A percentile compares a stretch with the other conserved stretches of the same genome.
Evolutionary conservation across 139 green algal genomes (phyloP).

Genomic region (Volvox reticuliferus): DNA sequence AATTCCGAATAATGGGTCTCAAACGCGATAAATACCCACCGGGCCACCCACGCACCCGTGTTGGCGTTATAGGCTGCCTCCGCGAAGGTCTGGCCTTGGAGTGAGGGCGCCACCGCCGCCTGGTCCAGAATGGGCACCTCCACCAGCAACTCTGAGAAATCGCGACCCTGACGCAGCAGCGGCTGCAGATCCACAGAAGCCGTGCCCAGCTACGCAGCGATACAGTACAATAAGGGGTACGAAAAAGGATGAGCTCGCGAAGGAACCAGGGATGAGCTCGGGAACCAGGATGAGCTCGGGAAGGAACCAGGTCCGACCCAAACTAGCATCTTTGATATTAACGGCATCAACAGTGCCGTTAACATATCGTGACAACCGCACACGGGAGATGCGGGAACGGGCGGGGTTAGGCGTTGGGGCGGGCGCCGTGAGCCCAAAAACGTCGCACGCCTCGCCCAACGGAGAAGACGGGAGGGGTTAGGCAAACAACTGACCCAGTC

Average conservation of each 20-base stretch:
- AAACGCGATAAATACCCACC: no score
- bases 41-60: constrained; percentile 13
- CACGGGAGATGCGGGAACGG: no score
- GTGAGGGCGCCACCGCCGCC: constrained; percentile 36
- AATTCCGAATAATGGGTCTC: no score
- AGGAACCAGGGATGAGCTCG: neutral
- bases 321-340: no score
- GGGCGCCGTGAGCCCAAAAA: no score
- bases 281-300: neutral
- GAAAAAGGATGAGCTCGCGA: neutral
- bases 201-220: constrained; percentile 63
- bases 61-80: constrained; percentile 41
- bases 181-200: constrained; percentile 59
- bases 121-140: constrained; percentile 73
- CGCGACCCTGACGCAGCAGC: constrained; percentile 75
- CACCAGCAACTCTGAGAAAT: constrained; percentile 69
- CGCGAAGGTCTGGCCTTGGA: constrained; percentile 38
- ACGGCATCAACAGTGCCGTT: no score
- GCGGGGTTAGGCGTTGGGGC: no score
- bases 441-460: no score
- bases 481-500: no score
- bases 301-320: no score
- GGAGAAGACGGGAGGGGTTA: no score
- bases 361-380: no score
- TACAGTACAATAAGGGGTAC: neutral